Evolutionary conservation across 805 yeast genomes (phyloP), one percentile per base, ranked within the genome.

Genomic region (Komagataella pastoris): DNA sequence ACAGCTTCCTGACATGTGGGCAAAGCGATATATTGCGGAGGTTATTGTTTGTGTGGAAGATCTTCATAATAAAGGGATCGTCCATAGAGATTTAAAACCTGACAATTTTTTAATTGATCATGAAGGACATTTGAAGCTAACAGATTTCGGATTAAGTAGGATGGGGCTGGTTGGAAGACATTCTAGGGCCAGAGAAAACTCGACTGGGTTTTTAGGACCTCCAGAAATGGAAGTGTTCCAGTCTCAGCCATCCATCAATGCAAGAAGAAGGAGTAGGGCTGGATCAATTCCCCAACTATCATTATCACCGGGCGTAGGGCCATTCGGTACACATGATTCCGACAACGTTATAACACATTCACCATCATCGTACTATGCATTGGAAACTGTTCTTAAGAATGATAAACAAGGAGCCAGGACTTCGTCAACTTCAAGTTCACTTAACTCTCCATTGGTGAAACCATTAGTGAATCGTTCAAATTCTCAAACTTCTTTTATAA

Each of bases 11-110:
- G 87, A 85, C 57, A 80, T 80, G 47, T 93, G 98, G 98, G 80
- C 88, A 0, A 81, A 75, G 55, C 75, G 86, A 56, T 93, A 93
- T 58, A 76, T 88, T 51, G 90, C 96, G 0, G 99, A 93, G 62
- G 88, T 90, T 1, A 81, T 90, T 18, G 83, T 87, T 21, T 97
- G 96, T 1, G 93, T 93, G 2, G 85, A 83, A 56, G 96, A 90
- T 61, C 74, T 93, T 60, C 99, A 93, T 67, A 70, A 77, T 50
- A 77, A 85, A 58, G 96, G 96, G 0, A 88, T 95, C 50, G 85
- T 93, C 51, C 99, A 93, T 66, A 81, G 97, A 59, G 99, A 93
- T 65, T 71, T 93, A 61, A 93, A 93, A 63, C 99, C 99, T 0
- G 99, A 93, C 62, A 93, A 93, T 59, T 65, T 93, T 43, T 71